These are phyloP conservation scores for Blastomyces silverae DNA, from an alignment of 2,329 filamentous ascomycete species.

Conservation along the genomic window DNA sequence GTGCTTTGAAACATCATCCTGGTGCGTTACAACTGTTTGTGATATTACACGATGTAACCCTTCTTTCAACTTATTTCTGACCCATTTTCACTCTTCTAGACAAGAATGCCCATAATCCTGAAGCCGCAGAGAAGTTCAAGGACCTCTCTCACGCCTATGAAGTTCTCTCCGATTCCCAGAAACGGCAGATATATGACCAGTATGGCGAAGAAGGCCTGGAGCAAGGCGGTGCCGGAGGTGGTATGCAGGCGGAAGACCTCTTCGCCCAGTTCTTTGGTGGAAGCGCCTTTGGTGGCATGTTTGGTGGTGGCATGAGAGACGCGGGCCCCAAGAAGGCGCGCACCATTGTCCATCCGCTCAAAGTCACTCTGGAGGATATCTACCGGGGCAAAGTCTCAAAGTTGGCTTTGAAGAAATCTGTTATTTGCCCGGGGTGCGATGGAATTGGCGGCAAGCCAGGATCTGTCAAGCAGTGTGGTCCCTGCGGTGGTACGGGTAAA, in stretches of 20 bases:
- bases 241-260: conserved; percentile 93
- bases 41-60: not conserved
- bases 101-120: conserved; percentile 92
- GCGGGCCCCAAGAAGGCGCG: conserved; percentile 83
- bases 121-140: conserved; percentile 96
- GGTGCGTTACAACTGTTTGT: conserved; percentile 56
- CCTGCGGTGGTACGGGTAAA: conserved; percentile 92
- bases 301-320: conserved; percentile 69
- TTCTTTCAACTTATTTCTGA: conserved; percentile 3
- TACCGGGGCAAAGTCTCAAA: conserved; percentile 98
- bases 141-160: conserved; percentile 95
- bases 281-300: conserved; percentile 68
- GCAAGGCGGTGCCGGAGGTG: conserved; percentile 67
- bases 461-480: conserved; percentile 84
- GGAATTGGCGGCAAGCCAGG: conserved; percentile 95
- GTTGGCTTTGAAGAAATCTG: conserved; percentile 90
- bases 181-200: conserved; percentile 88
- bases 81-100: conserved; percentile 48
- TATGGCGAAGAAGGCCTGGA: conserved; percentile 97
- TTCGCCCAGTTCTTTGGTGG: conserved; percentile 93
- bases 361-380: conserved; percentile 94
- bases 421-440: conserved; percentile 92
- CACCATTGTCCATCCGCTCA: conserved; percentile 97
- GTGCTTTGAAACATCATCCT: conserved; percentile 80
- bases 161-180: conserved; percentile 83